Evolutionary conservation across 1,284 basidiomycete species (phyloP).

Genomic region (Cutaneotrichosporon sp.): DNA sequence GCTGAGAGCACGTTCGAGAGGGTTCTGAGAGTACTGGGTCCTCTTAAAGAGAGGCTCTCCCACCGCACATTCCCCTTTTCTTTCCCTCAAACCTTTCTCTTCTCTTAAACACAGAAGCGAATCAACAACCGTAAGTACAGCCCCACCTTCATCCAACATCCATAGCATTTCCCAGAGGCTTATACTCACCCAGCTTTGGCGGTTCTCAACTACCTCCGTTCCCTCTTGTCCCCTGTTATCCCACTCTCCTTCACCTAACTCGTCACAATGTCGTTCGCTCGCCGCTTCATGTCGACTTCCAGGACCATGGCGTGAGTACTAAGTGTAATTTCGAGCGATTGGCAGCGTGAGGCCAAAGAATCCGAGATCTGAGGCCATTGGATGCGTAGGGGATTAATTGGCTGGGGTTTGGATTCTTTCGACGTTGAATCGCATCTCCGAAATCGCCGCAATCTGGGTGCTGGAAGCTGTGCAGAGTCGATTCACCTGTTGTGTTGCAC

Average conservation of each 20-base stretch:
- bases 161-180: not conserved
- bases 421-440: too few species aligned
- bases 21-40: not conserved
- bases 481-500: not conserved
- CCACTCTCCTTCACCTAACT: not conserved
- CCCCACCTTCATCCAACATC: not conserved
- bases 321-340: not conserved
- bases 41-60: not conserved
- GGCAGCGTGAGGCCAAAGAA: not conserved
- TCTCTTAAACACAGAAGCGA: not conserved
- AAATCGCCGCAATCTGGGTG: not conserved
- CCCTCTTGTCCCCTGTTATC: not conserved
- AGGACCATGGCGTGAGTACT: conserved; percentile 47
- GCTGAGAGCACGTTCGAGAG: not conserved
- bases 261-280: conserved; percentile 44
- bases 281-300: conserved; percentile 47
- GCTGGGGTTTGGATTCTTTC: too few species aligned
- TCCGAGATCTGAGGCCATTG: too few species aligned
- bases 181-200: conserved; percentile 8
- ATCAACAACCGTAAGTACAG: conserved; percentile 6
- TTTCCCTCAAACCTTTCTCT: conserved; percentile 2
- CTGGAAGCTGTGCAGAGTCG: too few species aligned
- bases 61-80: conserved; percentile 6
- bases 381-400: too few species aligned
- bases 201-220: not conserved